Conservation (phyloP, 768 basidiomycete genomes). For the Termitomyces titanicus region DNA sequence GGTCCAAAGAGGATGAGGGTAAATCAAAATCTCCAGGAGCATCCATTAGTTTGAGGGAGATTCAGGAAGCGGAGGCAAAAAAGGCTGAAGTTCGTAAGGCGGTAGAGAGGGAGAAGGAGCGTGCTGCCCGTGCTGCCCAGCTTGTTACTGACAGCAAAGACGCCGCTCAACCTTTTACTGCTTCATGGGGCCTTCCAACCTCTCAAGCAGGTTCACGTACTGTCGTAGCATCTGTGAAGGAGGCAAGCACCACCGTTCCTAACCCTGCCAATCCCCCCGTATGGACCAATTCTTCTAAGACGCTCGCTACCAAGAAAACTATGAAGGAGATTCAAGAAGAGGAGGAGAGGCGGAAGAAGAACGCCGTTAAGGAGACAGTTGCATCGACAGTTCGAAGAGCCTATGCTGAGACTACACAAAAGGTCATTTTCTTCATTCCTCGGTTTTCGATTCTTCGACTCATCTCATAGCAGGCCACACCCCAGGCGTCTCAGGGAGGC, state of each 20-base stretch:
- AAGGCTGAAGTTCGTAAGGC: constrained; percentile 74
- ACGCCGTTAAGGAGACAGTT: constrained; percentile 54
- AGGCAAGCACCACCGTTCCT: constrained; percentile 23
- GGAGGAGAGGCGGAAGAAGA: constrained; percentile 83
- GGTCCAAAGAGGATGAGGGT: constrained; percentile 67
- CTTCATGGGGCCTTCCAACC: constrained; percentile 84
- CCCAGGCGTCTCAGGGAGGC: constrained; percentile 25
- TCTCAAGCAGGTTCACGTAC: constrained; percentile 69
- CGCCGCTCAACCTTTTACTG: constrained; percentile 57
- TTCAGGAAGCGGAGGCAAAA: constrained; percentile 90
- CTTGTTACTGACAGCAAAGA: constrained; percentile 40
- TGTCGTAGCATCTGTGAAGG: constrained; percentile 34
- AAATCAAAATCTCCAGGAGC: constrained; percentile 41
- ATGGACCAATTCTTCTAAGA: constrained; percentile 68
- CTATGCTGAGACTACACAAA: constrained; percentile 77
- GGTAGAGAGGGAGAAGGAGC: constrained; percentile 70
- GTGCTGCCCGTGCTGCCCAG: constrained; percentile 45
- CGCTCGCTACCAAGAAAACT: constrained; percentile 70
- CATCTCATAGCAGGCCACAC: constrained; percentile 21
- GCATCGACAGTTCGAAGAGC: constrained; percentile 59
- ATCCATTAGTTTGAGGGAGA: constrained; percentile 80
- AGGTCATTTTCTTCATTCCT: constrained; percentile 39
- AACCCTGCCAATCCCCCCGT: constrained; percentile 49
- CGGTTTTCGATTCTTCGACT: not conserved
- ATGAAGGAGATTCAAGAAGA: constrained; percentile 99